Conservation (phyloP, 257 asterid genomes). For the Plantago major region DNA sequence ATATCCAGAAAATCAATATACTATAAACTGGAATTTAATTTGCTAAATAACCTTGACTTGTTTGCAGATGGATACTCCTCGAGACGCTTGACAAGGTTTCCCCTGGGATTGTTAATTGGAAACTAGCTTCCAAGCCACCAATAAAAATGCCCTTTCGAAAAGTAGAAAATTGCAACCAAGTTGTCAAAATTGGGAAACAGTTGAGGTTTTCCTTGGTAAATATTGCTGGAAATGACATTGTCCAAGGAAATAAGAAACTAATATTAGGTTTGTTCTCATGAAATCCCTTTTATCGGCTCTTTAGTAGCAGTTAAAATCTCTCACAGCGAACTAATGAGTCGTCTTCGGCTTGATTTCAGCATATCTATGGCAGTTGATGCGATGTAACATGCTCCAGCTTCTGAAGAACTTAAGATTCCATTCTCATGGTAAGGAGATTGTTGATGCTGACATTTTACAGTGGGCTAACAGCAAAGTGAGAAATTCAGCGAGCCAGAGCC, state of each 20-base stretch:
- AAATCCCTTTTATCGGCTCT: conserved; percentile 1
- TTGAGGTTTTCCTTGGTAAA: conserved; percentile 90
- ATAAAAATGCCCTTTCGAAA: conserved; percentile 90
- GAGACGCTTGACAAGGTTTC: conserved; percentile 91
- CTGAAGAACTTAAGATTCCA: conserved; percentile 78
- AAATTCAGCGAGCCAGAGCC: conserved; percentile 66
- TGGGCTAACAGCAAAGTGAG: conserved; percentile 90
- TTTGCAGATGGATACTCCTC: conserved; percentile 82
- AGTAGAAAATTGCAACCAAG: conserved; percentile 98
- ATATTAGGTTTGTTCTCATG: conserved; percentile 54
- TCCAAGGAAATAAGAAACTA: conserved; percentile 92
- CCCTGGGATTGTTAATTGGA: conserved; percentile 93
- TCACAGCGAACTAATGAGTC: conserved; percentile 20
- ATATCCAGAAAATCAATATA: conserved; percentile 1
- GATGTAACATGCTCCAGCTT: conserved; percentile 85
- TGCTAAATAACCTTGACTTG: conserved; percentile 1
- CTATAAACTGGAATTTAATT: background rate
- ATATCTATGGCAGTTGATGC: conserved; percentile 92
- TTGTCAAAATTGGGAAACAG: conserved; percentile 85
- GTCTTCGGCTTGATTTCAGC: conserved; percentile 51
- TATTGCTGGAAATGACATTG: conserved; percentile 88
- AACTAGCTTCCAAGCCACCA: conserved; percentile 88
- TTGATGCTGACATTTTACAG: conserved; percentile 70
- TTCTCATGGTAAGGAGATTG: conserved; percentile 85
- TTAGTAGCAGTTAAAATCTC: conserved; percentile 7